A percentile compares a stretch with the other conserved stretches of the same genome.
These are phyloP conservation scores for Neoboletus subvelutipes DNA, from an alignment of 768 basidiomycete genomes.

Conservation along the genomic window DNA sequence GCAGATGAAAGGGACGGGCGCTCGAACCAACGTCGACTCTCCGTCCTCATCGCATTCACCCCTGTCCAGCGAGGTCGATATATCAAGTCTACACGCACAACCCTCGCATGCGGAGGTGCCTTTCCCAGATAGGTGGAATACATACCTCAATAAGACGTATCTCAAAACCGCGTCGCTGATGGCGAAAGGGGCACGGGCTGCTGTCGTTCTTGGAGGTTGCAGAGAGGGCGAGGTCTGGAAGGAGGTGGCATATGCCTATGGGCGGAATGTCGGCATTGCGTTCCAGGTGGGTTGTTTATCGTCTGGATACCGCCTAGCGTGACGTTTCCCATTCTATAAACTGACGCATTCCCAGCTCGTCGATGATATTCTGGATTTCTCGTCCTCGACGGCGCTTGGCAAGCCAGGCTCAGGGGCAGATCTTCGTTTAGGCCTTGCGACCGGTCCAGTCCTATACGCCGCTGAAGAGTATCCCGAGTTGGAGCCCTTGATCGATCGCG, in stretches of 20 bases:
- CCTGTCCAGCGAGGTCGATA: slow-evolving; percentile 16
- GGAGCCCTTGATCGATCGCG: slow-evolving; percentile 73
- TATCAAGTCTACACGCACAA: slow-evolving; percentile 46
- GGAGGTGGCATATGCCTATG: slow-evolving; percentile 89
- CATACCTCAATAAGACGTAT: slow-evolving; percentile 91
- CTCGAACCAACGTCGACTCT: neutral
- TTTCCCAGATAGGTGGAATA: slow-evolving; percentile 56
- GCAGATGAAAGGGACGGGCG: slow-evolving; percentile 48
- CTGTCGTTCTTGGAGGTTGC: slow-evolving; percentile 85
- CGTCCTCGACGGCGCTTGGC: slow-evolving; percentile 74
- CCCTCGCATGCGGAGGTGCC: slow-evolving; percentile 28
- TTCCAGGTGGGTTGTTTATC: slow-evolving; percentile 70
- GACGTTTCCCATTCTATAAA: neutral
- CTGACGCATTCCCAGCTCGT: slow-evolving; percentile 60
- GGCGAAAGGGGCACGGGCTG: slow-evolving; percentile 82
- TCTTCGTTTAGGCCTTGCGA: slow-evolving; percentile 78
- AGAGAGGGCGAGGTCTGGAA: slow-evolving; percentile 77
- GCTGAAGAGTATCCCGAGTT: slow-evolving; percentile 81
- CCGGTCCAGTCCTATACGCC: slow-evolving; percentile 83
- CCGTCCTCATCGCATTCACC: neutral
- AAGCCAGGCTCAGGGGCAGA: slow-evolving; percentile 87
- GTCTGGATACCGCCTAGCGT: neutral
- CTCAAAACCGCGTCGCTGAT: slow-evolving; percentile 89
- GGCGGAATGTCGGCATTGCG: slow-evolving; percentile 88
- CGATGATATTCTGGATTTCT: slow-evolving; percentile 94